Base-by-base conservation (phyloP, 164 flowering plant genomes). In the Nelumbo lutea region DNA sequence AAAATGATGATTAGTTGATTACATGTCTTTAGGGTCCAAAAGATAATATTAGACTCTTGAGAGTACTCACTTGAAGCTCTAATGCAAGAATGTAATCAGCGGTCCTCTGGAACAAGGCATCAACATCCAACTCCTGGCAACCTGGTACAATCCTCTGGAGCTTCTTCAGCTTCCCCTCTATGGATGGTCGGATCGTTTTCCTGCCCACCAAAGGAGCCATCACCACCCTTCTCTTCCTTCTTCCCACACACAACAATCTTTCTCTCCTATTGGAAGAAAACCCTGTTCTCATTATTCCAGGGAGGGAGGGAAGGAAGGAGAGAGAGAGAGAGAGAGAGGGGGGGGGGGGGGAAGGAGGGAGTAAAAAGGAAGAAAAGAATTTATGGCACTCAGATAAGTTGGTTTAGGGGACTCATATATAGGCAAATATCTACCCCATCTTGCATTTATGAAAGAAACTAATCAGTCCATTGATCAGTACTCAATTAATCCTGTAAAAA, bases 81-180 rank as follows among this genome's bases (percentile, higher is more conserved):
- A 61, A 46, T 43, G 3, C 14, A 41, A 41, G 13, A 1, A 61
- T 61, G n/a, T 61, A 42, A 9, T 41, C 63, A 10, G 45, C 43
- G 9, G 63, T 61, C 46, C 11, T 41, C 46, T 8, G n/a, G 42
- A 61, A 61, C 42, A 59, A 59, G 40, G 3, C n/a, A 1, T 3
- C 14, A 10, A 41, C 9, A 42, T 42, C 63, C 5, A 61, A 11
- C 46, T 61, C 46, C 46, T 42, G 14, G 45, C 46, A 61, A 5
- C 63, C 63, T 42, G 63, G 63, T 27, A 61, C 45, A 11, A 42
- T 61, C 45, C 45, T 61, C n/a, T 43, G 63, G 13, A 61, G 63
- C 63, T 61, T 61, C 44, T 42, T 43, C 41, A 61, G 14, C 63
- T 9, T 61, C n/a, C 14, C 42, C 42, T 61, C 46, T 61, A 8